phyloP scores from a whole-genome alignment of 805 yeast species.

The Maudiozyma turicensis region DNA sequence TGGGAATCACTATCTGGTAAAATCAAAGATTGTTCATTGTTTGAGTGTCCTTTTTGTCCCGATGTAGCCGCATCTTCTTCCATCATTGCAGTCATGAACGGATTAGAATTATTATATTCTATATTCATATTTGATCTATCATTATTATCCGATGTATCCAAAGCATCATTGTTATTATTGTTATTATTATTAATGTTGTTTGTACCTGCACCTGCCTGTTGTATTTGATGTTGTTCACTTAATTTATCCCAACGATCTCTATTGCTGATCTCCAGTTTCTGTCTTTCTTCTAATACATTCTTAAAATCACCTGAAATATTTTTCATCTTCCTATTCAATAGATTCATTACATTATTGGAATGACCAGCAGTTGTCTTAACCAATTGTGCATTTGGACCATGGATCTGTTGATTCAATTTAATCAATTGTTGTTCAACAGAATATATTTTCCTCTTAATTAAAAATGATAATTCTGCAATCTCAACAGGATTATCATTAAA shows the following conservation, averaged over 20 bases:
- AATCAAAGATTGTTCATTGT: slow-evolving; percentile 35
- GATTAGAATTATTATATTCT: slow-evolving; percentile 30
- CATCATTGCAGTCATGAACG: slow-evolving; percentile 31
- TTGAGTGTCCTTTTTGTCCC: neutral
- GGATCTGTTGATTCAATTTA: slow-evolving; percentile 51
- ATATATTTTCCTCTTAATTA: slow-evolving; percentile 39
- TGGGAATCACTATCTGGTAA: slow-evolving; percentile 67
- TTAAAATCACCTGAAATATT: slow-evolving; percentile 89
- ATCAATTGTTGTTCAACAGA: slow-evolving; percentile 75
- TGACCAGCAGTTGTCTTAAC: slow-evolving; percentile 31
- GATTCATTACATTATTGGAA: slow-evolving; percentile 76
- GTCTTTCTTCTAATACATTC: slow-evolving; percentile 80
- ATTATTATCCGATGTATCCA: neutral
- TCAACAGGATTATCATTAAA: slow-evolving; percentile 93
- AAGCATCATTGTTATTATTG: neutral
- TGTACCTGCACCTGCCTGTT: neutral
- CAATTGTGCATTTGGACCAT: neutral
- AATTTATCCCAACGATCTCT: slow-evolving; percentile 79
- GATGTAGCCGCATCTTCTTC: slow-evolving; percentile 13
- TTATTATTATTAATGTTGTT: neutral
- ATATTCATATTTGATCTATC: slow-evolving; percentile 3
- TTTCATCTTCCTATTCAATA: slow-evolving; percentile 81
- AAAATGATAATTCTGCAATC: slow-evolving; percentile 81
- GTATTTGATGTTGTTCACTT: slow-evolving; percentile 26
- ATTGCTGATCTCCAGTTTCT: slow-evolving; percentile 69